Evolutionary conservation across 352 stramenopile species (phyloP).

Genomic region (Globisporangium parvum): DNA sequence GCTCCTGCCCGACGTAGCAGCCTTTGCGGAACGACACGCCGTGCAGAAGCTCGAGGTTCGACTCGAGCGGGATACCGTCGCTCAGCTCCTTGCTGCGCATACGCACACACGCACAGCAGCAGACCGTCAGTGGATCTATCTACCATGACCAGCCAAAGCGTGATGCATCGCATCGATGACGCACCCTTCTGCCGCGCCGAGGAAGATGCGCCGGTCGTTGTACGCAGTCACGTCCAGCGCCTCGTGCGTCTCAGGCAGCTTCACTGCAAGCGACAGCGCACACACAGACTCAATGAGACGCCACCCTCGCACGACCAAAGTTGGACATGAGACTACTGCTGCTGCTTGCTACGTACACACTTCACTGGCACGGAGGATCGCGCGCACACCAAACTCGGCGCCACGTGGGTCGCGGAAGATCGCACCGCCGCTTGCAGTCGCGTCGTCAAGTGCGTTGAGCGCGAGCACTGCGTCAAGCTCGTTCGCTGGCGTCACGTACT

Average conservation of each 20-base stretch:
- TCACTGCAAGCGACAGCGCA: slow-evolving; percentile 32
- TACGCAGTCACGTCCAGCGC: slow-evolving; percentile 40
- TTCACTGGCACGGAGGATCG: slow-evolving; percentile 36
- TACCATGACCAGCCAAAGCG: too few relatives aligned
- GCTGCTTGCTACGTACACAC: slow-evolving; percentile 12
- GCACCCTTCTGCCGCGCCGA: slow-evolving; percentile 75
- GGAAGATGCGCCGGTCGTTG: slow-evolving; percentile 52
- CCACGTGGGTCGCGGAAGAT: slow-evolving; percentile 62
- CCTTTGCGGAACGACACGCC: slow-evolving; percentile 92
- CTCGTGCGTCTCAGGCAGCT: slow-evolving; percentile 34
- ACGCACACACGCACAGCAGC: slow-evolving; percentile 2
- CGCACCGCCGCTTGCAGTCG: slow-evolving; percentile 19
- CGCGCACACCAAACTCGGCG: slow-evolving; percentile 55
- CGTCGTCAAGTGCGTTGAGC: slow-evolving; percentile 28
- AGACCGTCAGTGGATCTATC: neutral
- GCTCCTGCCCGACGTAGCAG: slow-evolving; percentile 94
- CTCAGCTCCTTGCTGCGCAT: slow-evolving; percentile 56
- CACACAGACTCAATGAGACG: neutral
- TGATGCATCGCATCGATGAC: slow-evolving; percentile 1
- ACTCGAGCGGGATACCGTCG: slow-evolving; percentile 89
- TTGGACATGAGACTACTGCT: too few relatives aligned
- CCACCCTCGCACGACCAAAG: too few relatives aligned
- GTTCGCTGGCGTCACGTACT: slow-evolving; percentile 12
- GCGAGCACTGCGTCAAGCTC: slow-evolving; percentile 22
- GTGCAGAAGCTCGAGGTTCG: slow-evolving; percentile 88